Conservation (phyloP, 192 early-diverging fungal species). For the Cetraspora pellucida region DNA sequence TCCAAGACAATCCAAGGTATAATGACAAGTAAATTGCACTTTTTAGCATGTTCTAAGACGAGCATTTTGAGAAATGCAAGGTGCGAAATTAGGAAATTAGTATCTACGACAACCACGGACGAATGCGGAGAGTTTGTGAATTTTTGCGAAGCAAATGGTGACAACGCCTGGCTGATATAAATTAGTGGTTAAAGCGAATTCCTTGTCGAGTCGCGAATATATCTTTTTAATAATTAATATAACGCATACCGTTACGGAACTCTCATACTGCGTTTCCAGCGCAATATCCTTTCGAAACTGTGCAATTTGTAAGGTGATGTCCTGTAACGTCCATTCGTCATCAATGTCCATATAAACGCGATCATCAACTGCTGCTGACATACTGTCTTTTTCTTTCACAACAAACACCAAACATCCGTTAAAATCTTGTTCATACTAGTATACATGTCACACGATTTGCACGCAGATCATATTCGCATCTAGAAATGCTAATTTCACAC, state of each 20-base stretch:
- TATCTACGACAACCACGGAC: slow-evolving; percentile 52
- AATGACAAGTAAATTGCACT: slow-evolving; percentile 42
- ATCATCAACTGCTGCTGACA: neutral
- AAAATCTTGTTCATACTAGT: too few species aligned
- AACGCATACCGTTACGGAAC: slow-evolving; percentile 2
- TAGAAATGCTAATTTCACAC: too few species aligned
- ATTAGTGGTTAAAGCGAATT: neutral
- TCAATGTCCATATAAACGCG: slow-evolving; percentile 34
- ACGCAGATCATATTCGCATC: too few species aligned
- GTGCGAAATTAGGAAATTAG: slow-evolving; percentile 58
- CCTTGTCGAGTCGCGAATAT: neutral
- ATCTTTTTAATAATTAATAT: neutral
- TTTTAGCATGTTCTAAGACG: slow-evolving; percentile 32
- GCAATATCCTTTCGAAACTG: slow-evolving; percentile 17
- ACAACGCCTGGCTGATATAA: slow-evolving; percentile 9
- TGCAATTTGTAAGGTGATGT: slow-evolving; percentile 28
- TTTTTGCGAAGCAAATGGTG: neutral
- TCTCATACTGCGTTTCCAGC: neutral
- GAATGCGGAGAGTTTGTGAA: neutral
- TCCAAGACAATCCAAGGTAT: slow-evolving; percentile 62
- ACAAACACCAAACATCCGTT: too few species aligned
- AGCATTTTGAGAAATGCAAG: slow-evolving; percentile 50
- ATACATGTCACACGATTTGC: too few species aligned
- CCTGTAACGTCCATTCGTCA: slow-evolving; percentile 26
- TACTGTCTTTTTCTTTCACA: neutral